phyloP scores from a whole-genome alignment of 129 eudicot genomes.

The Heracleum sosnowskyi region DNA sequence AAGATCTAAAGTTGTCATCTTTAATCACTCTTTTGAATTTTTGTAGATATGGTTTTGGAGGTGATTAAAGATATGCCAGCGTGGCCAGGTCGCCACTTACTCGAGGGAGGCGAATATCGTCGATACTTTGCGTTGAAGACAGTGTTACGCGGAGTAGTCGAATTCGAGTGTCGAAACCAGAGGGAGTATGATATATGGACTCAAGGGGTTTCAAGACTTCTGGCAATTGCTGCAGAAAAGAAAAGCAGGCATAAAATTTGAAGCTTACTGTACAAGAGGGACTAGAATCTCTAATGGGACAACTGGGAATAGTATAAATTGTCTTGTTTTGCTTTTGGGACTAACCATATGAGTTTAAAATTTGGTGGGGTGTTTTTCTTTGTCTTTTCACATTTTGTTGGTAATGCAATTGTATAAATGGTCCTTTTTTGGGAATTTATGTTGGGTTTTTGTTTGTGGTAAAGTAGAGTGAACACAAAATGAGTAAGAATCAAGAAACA shows the following conservation, averaged over 20 bases:
- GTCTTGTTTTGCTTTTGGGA: constrained; percentile 7
- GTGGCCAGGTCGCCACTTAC: constrained; percentile 93
- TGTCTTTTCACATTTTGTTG: neutral
- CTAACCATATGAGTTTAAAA: constrained; percentile 18
- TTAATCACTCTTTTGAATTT: constrained; percentile 23
- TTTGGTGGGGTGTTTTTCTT: constrained; percentile 24
- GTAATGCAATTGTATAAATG: constrained; percentile 16
- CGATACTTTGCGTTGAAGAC: constrained; percentile 85
- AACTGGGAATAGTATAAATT: constrained; percentile 1
- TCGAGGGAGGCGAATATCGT: constrained; percentile 64
- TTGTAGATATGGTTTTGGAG: constrained; percentile 72
- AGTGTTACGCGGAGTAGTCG: constrained; percentile 66
- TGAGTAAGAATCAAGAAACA: neutral
- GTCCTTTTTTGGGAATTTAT: constrained; percentile 13
- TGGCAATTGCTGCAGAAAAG: constrained; percentile 63
- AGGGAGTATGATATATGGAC: constrained; percentile 90
- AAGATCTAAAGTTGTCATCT: constrained; percentile 23
- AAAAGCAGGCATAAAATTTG: constrained; percentile 36
- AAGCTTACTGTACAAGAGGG: neutral
- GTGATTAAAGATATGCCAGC: constrained; percentile 81
- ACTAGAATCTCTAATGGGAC: neutral
- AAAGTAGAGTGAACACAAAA: constrained; percentile 3
- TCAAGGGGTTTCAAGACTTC: constrained; percentile 84
- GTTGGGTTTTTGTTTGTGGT: neutral
- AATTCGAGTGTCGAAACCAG: constrained; percentile 73